Conservation (phyloP, 441 rosid species). For the Eutrema salsugineum region DNA sequence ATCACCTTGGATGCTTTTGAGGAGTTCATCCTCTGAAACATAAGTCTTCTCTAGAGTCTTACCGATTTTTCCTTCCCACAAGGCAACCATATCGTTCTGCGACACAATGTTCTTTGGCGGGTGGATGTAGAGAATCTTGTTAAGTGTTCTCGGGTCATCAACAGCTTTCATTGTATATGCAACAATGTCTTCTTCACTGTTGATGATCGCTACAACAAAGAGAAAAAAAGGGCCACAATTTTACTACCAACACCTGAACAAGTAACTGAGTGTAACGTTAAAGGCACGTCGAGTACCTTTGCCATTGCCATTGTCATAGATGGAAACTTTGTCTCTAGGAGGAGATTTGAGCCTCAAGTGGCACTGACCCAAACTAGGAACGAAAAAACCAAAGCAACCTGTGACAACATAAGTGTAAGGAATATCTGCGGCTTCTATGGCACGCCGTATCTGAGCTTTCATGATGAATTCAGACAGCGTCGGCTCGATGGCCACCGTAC, state of each 20-base stretch:
- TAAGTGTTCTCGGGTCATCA: slow-evolving; percentile 49
- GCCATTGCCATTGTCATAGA: slow-evolving; percentile 39
- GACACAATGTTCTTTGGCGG: slow-evolving; percentile 48
- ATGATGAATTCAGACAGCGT: slow-evolving; percentile 31
- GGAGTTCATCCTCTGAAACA: slow-evolving; percentile 45
- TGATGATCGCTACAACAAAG: slow-evolving; percentile 39
- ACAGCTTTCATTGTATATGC: slow-evolving; percentile 46
- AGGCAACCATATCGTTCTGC: slow-evolving; percentile 44
- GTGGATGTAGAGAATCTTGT: slow-evolving; percentile 45
- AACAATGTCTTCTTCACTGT: slow-evolving; percentile 46
- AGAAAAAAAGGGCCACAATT: neutral
- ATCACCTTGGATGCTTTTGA: slow-evolving; percentile 44
- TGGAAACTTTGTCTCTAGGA: slow-evolving; percentile 43
- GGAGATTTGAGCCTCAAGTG: slow-evolving; percentile 32
- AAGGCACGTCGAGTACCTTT: slow-evolving; percentile 32
- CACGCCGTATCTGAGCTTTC: slow-evolving; percentile 53
- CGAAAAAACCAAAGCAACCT: slow-evolving; percentile 41
- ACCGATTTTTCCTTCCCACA: slow-evolving; percentile 58
- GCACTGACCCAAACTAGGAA: slow-evolving; percentile 33
- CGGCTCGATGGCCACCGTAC: slow-evolving; percentile 45
- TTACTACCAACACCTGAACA: neutral
- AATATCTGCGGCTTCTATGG: slow-evolving; percentile 49
- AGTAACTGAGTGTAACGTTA: neutral
- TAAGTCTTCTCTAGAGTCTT: slow-evolving; percentile 43
- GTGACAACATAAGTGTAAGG: slow-evolving; percentile 46